Conservation (phyloP, 345 rosid species). For the Pseudoturritis turrita region DNA sequence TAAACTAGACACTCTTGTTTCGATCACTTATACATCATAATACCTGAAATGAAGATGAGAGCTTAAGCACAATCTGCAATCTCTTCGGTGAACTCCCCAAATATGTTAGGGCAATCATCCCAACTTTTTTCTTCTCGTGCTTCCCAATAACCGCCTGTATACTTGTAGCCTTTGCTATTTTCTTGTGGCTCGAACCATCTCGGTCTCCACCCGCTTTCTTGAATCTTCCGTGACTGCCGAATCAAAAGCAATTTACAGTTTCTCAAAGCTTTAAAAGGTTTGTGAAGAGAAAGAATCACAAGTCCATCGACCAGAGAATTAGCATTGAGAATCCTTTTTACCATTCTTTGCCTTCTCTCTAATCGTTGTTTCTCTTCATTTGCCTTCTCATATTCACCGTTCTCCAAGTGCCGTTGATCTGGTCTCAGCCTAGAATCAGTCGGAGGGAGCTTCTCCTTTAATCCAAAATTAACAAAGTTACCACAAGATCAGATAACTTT, state of each 20-base stretch:
- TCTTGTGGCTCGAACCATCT: slow-evolving; percentile 70
- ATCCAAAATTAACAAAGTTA: background rate
- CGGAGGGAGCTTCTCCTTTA: slow-evolving; percentile 94
- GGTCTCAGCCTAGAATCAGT: slow-evolving; percentile 97
- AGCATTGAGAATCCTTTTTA: slow-evolving; percentile 21
- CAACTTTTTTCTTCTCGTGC: slow-evolving; percentile 60
- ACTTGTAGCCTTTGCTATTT: slow-evolving; percentile 58
- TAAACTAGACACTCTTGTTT: too few relatives aligned
- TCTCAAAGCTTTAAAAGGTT: background rate
- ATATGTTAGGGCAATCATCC: slow-evolving; percentile 79
- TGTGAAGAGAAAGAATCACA: background rate
- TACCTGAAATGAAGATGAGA: too few relatives aligned
- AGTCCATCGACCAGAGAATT: background rate
- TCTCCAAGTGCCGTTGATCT: slow-evolving; percentile 93
- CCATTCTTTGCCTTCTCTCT: slow-evolving; percentile 96
- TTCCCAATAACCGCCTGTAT: slow-evolving; percentile 92
- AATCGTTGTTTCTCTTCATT: slow-evolving; percentile 86
- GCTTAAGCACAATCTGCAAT: slow-evolving; percentile 27
- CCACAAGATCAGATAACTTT: background rate
- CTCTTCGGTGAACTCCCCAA: slow-evolving; percentile 63
- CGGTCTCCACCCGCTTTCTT: slow-evolving; percentile 91
- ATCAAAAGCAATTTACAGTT: background rate
- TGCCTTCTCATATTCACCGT: slow-evolving; percentile 96
- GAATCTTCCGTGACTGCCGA: slow-evolving; percentile 74
- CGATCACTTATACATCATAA: too few relatives aligned